A percentile compares a stretch with the other conserved stretches of the same genome.
phyloP scores from a whole-genome alignment of 2,329 filamentous ascomycete species.

The Pseudogymnoascus sp. region DNA sequence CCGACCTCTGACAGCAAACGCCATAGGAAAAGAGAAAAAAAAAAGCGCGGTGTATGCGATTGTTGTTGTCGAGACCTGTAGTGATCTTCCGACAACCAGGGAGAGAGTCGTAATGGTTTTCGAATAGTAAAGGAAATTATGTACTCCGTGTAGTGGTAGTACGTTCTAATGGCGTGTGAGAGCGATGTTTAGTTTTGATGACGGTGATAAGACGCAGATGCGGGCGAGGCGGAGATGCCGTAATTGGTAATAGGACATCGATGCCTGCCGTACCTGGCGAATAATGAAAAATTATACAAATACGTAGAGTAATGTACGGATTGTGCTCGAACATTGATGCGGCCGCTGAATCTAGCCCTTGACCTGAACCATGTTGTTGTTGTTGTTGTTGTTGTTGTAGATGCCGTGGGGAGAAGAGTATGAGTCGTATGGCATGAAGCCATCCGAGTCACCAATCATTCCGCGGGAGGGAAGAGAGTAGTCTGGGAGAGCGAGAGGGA shows the following conservation, averaged over 20 bases:
- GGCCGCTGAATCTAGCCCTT: constrained; percentile 17
- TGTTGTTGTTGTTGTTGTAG: constrained; percentile 16
- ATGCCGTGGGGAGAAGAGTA: background rate
- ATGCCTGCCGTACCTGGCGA: constrained; percentile 1
- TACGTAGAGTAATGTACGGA: constrained; percentile 1
- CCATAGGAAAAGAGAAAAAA: constrained; percentile 1
- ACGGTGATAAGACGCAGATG: background rate
- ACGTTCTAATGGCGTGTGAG: constrained; percentile 1
- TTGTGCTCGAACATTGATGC: constrained; percentile 6
- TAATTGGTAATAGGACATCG: background rate
- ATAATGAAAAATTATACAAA: background rate
- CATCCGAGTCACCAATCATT: constrained; percentile 18
- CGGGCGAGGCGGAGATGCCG: background rate
- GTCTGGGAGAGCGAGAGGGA: constrained; percentile 28
- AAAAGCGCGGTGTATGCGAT: background rate
- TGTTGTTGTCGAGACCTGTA: background rate
- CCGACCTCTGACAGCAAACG: background rate
- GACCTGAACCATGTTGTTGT: constrained; percentile 23
- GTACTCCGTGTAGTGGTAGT: constrained; percentile 1
- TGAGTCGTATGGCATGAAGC: constrained; percentile 19
- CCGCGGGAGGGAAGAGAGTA: constrained; percentile 21
- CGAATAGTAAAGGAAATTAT: background rate
- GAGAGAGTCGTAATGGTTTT: background rate
- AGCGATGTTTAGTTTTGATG: constrained; percentile 3
- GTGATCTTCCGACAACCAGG: background rate